phyloP scores from a whole-genome alignment of 2,329 filamentous ascomycete genomes.

The Aspergillus ochraceus region DNA sequence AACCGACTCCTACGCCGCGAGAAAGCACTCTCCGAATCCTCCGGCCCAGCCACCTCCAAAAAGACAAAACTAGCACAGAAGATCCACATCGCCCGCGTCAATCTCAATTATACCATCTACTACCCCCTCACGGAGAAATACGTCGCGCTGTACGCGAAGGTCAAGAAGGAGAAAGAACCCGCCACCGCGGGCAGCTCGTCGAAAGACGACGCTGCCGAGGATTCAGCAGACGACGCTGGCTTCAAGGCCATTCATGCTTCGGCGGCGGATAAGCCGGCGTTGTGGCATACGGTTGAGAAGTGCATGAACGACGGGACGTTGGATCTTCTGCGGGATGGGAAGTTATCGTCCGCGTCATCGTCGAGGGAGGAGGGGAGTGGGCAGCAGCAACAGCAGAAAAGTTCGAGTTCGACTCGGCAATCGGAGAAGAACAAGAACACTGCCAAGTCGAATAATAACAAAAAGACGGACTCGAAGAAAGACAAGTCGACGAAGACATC shows the following conservation, averaged over 20 bases:
- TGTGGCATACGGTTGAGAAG: conserved; percentile 48
- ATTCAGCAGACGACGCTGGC: conserved; percentile 21
- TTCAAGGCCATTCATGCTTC: conserved; percentile 13
- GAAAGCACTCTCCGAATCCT: conserved; percentile 36
- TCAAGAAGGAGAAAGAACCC: conserved; percentile 29
- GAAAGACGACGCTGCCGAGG: conserved; percentile 13
- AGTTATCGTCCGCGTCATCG: conserved; percentile 23
- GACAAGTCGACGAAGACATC: conserved; percentile 4
- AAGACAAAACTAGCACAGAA: conserved; percentile 28
- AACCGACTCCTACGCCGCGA: conserved; percentile 38
- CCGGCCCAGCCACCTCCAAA: conserved; percentile 26
- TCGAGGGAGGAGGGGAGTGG: conserved; percentile 4
- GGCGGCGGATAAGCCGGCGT: conserved; percentile 35
- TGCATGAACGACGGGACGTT: conserved; percentile 46
- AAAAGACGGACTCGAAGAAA: conserved; percentile 4
- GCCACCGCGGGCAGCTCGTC: neutral
- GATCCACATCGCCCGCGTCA: conserved; percentile 54
- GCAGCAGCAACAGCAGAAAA: conserved; percentile 2
- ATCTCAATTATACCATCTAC: conserved; percentile 64
- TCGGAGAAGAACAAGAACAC: neutral
- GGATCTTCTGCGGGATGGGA: conserved; percentile 44
- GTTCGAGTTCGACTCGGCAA: conserved; percentile 1
- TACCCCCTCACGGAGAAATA: conserved; percentile 62
- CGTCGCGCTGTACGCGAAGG: conserved; percentile 53
- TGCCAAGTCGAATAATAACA: conserved; percentile 1